Conservation (phyloP, 345 rosid genomes). For the Brassica incana region DNA sequence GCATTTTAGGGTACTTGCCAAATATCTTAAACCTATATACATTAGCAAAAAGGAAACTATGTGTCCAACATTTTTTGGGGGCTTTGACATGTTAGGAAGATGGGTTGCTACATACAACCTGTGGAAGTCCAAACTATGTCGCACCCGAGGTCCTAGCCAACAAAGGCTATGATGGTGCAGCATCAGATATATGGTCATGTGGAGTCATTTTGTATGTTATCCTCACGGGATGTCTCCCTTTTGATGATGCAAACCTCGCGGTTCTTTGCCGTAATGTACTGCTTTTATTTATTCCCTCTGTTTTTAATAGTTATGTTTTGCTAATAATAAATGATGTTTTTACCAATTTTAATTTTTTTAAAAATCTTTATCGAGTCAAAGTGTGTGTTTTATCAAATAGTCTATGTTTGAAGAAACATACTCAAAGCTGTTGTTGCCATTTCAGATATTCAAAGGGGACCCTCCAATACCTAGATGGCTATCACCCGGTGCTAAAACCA, state of each 20-base stretch:
- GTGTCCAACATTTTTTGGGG: not conserved
- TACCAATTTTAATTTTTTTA: not conserved
- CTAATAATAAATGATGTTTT: not conserved
- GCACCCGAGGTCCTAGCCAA: conserved; percentile 90
- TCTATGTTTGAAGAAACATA: conserved; percentile 15
- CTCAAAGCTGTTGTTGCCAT: not conserved
- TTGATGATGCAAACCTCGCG: conserved; percentile 85
- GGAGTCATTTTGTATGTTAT: conserved; percentile 87
- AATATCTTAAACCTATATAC: not conserved
- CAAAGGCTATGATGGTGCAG: conserved; percentile 83
- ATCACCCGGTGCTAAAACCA: conserved; percentile 63
- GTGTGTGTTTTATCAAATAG: not conserved
- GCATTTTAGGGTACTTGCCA: conserved; percentile 65
- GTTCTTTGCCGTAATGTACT: conserved; percentile 80
- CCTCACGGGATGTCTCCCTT: conserved; percentile 84
- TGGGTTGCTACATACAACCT: conserved; percentile 84
- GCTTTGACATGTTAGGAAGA: conserved; percentile 54
- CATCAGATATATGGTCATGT: conserved; percentile 91
- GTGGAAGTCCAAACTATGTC: conserved; percentile 95
- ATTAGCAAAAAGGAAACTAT: conserved; percentile 30
- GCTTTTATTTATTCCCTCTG: not conserved
- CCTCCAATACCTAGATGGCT: conserved; percentile 81
- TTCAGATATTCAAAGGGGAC: conserved; percentile 81
- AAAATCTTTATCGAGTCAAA: not conserved
- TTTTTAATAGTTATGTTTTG: conserved; percentile 6